Evolutionary conservation across 2,329 filamentous ascomycete genomes (phyloP).

Genomic region (Phoma herbarum): DNA sequence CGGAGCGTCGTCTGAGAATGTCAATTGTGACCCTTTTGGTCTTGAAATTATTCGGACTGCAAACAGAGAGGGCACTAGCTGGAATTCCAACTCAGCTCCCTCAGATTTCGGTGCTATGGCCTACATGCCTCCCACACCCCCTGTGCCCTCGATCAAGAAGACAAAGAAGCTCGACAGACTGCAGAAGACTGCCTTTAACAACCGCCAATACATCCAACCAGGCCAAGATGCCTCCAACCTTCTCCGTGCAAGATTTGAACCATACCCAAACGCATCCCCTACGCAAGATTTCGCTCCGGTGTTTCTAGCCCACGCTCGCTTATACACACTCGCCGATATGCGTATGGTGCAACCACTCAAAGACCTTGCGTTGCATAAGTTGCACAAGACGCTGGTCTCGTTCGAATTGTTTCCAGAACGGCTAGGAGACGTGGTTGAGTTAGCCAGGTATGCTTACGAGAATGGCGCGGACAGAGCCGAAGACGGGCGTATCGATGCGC

Average conservation of each 20-base stretch:
- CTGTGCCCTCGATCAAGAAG: neutral
- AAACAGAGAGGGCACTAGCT: neutral
- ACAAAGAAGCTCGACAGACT: neutral
- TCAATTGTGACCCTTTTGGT: neutral
- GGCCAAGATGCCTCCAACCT: neutral
- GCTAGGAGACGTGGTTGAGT: conserved; percentile 34
- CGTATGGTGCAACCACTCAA: conserved; percentile 36
- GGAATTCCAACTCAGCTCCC: conserved; percentile 8
- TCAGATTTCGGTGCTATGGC: conserved; percentile 4
- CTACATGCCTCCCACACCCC: neutral
- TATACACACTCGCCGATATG: conserved; percentile 41
- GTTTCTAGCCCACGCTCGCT: conserved; percentile 42
- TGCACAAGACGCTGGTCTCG: conserved; percentile 36
- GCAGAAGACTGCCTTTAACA: neutral
- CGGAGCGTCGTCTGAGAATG: neutral
- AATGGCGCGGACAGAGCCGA: conserved; percentile 23
- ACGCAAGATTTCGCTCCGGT: conserved; percentile 33
- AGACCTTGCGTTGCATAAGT: conserved; percentile 35
- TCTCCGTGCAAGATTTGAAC: neutral
- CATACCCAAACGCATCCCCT: conserved; percentile 4
- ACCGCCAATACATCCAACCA: conserved; percentile 1
- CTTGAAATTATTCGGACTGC: neutral
- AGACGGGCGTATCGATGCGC: conserved; percentile 27
- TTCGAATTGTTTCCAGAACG: conserved; percentile 37
- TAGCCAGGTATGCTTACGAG: conserved; percentile 37